These are phyloP conservation scores for Cenchrus americanus DNA, from an alignment of 176 grass and related monocot genomes.

Conservation along the genomic window DNA sequence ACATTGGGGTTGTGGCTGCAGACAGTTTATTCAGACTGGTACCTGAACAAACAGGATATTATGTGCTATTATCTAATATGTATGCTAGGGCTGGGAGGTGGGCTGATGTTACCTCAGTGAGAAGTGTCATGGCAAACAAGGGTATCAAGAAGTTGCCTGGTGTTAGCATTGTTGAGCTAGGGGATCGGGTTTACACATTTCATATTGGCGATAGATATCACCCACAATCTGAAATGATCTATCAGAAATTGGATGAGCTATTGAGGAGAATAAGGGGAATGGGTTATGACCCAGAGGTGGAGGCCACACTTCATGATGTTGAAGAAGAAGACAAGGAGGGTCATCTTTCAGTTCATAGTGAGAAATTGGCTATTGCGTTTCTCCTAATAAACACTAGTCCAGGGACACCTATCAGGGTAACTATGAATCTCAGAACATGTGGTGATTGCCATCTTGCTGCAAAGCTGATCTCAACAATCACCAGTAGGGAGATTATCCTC, in stretches of 20 bases:
- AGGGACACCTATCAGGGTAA: conserved; percentile 62
- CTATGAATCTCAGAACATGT: conserved; percentile 77
- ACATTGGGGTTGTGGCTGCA: conserved; percentile 68
- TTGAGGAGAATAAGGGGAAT: conserved; percentile 72
- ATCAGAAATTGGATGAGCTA: conserved; percentile 64
- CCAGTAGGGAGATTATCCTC: conserved; percentile 66
- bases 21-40: conserved; percentile 76
- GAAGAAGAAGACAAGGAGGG: conserved; percentile 84
- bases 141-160: conserved; percentile 86
- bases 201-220: conserved; percentile 68
- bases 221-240: conserved; percentile 73
- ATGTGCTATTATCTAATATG: conserved; percentile 86
- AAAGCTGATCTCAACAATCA: conserved; percentile 66
- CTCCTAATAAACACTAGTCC: conserved; percentile 64
- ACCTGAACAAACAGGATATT: conserved; percentile 73
- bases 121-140: conserved; percentile 64
- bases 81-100: conserved; percentile 79
- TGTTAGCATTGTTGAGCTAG: conserved; percentile 71
- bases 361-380: conserved; percentile 80
- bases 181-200: conserved; percentile 66
- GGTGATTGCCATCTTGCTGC: conserved; percentile 70
- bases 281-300: conserved; percentile 66
- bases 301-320: conserved; percentile 75
- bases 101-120: conserved; percentile 67
- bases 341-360: conserved; percentile 80